These are phyloP conservation scores for Aspergillus japonicus DNA, from an alignment of 2,329 filamentous ascomycete species.

Conservation along the genomic window DNA sequence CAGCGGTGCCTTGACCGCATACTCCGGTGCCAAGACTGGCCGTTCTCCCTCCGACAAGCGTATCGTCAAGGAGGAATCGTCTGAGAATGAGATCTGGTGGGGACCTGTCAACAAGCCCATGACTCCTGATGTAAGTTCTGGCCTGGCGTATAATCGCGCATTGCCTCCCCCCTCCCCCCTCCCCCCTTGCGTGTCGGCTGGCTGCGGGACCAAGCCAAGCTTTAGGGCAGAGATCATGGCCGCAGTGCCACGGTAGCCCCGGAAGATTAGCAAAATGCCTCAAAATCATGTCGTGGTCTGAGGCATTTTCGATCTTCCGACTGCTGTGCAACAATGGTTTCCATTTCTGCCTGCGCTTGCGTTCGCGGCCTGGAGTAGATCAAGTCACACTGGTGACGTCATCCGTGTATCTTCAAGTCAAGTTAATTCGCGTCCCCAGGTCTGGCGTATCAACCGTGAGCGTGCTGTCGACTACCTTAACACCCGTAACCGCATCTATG, in stretches of 20 bases:
- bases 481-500: constrained; percentile 97
- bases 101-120: constrained; percentile 99
- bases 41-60: constrained; percentile 97
- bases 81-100: constrained; percentile 96
- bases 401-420: constrained; percentile 18
- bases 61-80: constrained; percentile 86
- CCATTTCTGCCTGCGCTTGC: background rate
- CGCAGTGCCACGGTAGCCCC: background rate
- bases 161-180: constrained; percentile 18
- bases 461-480: constrained; percentile 99
- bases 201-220: constrained; percentile 14
- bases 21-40: constrained; percentile 97
- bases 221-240: constrained; percentile 8
- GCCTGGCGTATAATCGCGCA: constrained; percentile 14
- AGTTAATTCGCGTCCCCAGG: constrained; percentile 54
- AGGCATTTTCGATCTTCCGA: constrained; percentile 17
- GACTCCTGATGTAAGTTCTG: constrained; percentile 79
- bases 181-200: constrained; percentile 21
- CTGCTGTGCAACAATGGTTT: constrained; percentile 8
- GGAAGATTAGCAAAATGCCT: constrained; percentile 15
- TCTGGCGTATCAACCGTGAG: constrained; percentile 99
- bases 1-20: constrained; percentile 89
- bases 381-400: constrained; percentile 29
- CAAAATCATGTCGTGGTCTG: constrained; percentile 7
- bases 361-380: background rate